Evolutionary conservation across 208 protist genomes (phyloP), one percentile per base, ranked within the genome.

Genomic region (Leishmania guyanensis): DNA sequence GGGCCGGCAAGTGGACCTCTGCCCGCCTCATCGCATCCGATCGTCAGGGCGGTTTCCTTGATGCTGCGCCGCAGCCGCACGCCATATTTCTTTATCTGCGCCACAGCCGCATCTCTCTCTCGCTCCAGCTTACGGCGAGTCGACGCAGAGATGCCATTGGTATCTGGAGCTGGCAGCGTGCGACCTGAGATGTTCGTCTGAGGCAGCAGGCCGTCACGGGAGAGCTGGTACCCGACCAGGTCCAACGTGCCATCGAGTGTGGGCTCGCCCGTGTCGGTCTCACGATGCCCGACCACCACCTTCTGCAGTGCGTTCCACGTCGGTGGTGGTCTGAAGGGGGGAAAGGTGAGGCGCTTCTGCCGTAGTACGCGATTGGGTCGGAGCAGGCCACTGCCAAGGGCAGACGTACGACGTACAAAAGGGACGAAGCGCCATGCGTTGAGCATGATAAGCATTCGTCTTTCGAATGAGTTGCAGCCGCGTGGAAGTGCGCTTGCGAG

Each of bases 11-110:
- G 88, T 5, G 94, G 94, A 2, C 96, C 96, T 22, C 94, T 84
- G 29, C 96, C 96, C 3, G 94, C 94, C 87, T 98, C 96, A 73
- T 98, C 96, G 75, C 92, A 95, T 60, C 96, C 96, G 75, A 98
- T 96, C 29, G 88, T 91, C 51, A 98, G 78, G 53, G 90, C 90
- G 29, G 94, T 95, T 79, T 98, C 94, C 86, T 94, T 94, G 48
- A 96, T 88, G 84, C 93, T 98, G 36, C 94, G 90, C 17, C 93
- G 90, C 81, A 96, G 83, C 33, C 84, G 81, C 46, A 98, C 90
- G 26, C 93, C 94, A 74, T 94, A 64, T 71, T 91, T 91, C 76
- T 92, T 89, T 79, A 95, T 91, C 26, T 84, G 69, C 58, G 90
- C 81, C 77, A 91, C 88, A 8, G 87, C 79, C 75, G 80, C 84